phyloP scores from a whole-genome alignment of 2,329 filamentous ascomycete genomes.

The Colletotrichum sp. region DNA sequence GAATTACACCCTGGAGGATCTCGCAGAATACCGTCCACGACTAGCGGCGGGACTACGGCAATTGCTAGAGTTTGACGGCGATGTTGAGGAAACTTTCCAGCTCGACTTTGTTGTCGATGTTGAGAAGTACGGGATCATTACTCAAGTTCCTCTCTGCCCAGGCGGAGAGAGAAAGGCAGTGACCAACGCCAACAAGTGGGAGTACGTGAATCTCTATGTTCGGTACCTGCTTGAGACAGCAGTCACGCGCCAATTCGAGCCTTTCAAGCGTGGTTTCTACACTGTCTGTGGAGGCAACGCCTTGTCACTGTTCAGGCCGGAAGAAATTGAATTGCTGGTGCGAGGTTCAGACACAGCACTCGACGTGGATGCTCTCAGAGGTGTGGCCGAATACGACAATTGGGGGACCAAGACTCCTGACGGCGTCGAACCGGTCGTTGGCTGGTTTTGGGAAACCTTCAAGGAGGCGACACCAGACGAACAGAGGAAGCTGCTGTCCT shows the following conservation, averaged over 20 bases:
- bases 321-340: conserved; percentile 89
- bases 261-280: conserved; percentile 93
- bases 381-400: conserved; percentile 82
- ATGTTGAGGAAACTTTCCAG: conserved; percentile 81
- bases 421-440: conserved; percentile 69
- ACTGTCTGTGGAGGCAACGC: conserved; percentile 91
- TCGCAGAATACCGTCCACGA: conserved; percentile 80
- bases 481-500: conserved; percentile 81
- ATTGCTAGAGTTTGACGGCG: conserved; percentile 82
- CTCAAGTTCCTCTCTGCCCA: conserved; percentile 73
- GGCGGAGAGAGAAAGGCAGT: conserved; percentile 78
- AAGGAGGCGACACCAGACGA: conserved; percentile 66
- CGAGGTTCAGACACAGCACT: conserved; percentile 84
- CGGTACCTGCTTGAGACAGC: conserved; percentile 79
- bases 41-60: conserved; percentile 78
- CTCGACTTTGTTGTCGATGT: conserved; percentile 81
- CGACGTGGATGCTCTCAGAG: conserved; percentile 76
- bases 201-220: conserved; percentile 88
- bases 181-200: conserved; percentile 81
- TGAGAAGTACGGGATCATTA: conserved; percentile 75
- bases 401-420: conserved; percentile 68
- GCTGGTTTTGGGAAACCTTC: conserved; percentile 92
- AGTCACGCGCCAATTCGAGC: conserved; percentile 84
- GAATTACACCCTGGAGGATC: conserved; percentile 79
- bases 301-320: conserved; percentile 83